Evolutionary conservation across 257 asterid genomes (phyloP).

Genomic region (Gentiana dahurica): DNA sequence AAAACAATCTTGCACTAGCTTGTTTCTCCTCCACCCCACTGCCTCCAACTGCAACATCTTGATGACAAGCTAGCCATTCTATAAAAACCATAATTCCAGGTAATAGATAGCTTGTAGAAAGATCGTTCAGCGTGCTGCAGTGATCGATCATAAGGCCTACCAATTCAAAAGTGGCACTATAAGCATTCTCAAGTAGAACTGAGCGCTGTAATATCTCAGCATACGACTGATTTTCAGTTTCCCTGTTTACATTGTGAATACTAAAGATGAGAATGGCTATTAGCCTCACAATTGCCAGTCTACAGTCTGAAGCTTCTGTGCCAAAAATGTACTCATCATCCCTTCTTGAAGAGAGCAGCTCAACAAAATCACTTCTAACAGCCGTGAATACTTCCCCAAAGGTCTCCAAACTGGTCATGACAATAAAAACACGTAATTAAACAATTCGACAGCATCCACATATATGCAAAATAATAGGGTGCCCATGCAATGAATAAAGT

Average conservation of each 20-base stretch:
- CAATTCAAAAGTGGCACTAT: slow-evolving; percentile 66
- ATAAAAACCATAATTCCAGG: slow-evolving; percentile 89
- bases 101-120: slow-evolving; percentile 60
- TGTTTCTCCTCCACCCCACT: slow-evolving; percentile 75
- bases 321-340: slow-evolving; percentile 62
- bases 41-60: slow-evolving; percentile 56
- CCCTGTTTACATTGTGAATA: slow-evolving; percentile 67
- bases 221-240: slow-evolving; percentile 76
- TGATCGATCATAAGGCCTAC: slow-evolving; percentile 69
- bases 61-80: slow-evolving; percentile 86
- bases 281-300: slow-evolving; percentile 64
- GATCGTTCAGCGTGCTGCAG: slow-evolving; percentile 68
- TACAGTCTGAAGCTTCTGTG: slow-evolving; percentile 55
- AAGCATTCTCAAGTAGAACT: slow-evolving; percentile 78
- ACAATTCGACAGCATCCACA: slow-evolving; percentile 62
- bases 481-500: slow-evolving; percentile 10
- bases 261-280: slow-evolving; percentile 70
- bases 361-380: slow-evolving; percentile 57
- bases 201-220: slow-evolving; percentile 90
- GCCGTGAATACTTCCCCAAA: slow-evolving; percentile 58
- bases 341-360: slow-evolving; percentile 68
- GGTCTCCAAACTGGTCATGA: slow-evolving; percentile 71
- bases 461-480: slow-evolving; percentile 35
- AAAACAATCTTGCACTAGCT: slow-evolving; percentile 46
- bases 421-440: slow-evolving; percentile 17